These are phyloP conservation scores for Corymbia calophylla DNA, from an alignment of 441 rosid species.

Conservation along the genomic window DNA sequence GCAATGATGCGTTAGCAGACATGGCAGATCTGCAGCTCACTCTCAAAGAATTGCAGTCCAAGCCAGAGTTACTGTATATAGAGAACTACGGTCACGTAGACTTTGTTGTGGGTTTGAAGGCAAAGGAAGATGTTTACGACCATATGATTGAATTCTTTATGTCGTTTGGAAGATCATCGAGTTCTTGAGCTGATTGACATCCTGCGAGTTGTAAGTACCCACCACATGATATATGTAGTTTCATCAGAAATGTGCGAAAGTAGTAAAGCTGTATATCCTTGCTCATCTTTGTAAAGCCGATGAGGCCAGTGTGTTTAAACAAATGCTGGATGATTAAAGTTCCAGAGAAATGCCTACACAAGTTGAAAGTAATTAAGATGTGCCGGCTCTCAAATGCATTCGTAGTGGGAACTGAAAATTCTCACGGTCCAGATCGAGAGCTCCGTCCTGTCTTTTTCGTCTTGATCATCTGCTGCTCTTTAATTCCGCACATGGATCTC, in stretches of 20 bases:
- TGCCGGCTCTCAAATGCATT: not conserved
- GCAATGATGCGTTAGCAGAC: conserved; percentile 67
- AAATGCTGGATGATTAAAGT: not conserved
- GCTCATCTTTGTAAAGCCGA: not conserved
- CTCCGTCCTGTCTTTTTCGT: not conserved
- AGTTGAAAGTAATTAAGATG: not conserved
- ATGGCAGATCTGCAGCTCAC: conserved; percentile 52
- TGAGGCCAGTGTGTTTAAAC: not conserved
- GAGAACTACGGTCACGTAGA: conserved; percentile 83
- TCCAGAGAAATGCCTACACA: not conserved
- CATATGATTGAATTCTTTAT: conserved; percentile 60
- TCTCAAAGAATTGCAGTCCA: conserved; percentile 37
- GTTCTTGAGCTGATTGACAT: conserved; percentile 20
- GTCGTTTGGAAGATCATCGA: conserved; percentile 28
- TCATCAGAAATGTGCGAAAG: not conserved
- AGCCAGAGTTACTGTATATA: conserved; percentile 62
- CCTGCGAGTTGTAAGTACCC: not conserved
- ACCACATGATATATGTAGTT: too few relatives aligned
- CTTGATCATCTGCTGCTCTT: not conserved
- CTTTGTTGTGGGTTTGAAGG: conserved; percentile 49
- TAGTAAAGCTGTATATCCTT: not conserved
- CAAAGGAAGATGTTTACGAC: conserved; percentile 49
- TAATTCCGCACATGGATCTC: not conserved
- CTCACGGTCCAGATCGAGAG: not conserved
- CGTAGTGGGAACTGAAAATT: not conserved